Evolutionary conservation across 139 green algal species (phyloP).

Genomic region (Chlorella sp.): DNA sequence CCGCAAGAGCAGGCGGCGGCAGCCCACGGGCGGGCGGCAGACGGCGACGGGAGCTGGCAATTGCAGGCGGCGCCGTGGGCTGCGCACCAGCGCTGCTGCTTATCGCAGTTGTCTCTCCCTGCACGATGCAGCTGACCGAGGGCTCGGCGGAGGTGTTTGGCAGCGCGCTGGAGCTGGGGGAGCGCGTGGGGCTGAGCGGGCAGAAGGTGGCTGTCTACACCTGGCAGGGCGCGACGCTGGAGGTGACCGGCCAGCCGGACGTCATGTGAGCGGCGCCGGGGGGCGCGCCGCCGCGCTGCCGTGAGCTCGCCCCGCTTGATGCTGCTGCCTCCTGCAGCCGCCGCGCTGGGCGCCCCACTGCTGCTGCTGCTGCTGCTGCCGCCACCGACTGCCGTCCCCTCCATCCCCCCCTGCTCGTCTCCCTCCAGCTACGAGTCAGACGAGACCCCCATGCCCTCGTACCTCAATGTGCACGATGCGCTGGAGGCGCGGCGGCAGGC

Average conservation of each 20-base stretch:
- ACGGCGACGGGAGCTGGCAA: too few species aligned
- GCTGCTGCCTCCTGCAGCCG: too few species aligned
- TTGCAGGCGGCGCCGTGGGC: background rate
- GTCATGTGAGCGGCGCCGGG: constrained; percentile 54
- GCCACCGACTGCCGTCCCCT: too few species aligned
- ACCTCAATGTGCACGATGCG: constrained; percentile 79
- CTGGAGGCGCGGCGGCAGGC: constrained; percentile 58
- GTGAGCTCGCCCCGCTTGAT: too few species aligned
- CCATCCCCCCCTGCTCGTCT: background rate
- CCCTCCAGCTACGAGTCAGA: constrained; percentile 71
- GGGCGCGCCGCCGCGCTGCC: too few species aligned
- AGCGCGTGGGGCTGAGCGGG: constrained; percentile 54
- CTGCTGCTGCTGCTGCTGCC: too few species aligned
- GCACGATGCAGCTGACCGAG: constrained; percentile 53
- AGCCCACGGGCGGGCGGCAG: too few species aligned
- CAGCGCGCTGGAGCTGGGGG: constrained; percentile 67
- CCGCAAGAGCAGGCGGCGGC: too few species aligned
- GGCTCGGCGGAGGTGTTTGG: constrained; percentile 90
- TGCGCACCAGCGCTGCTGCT: too few species aligned
- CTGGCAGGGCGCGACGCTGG: constrained; percentile 72
- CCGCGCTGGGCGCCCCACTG: too few species aligned
- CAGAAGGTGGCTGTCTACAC: constrained; percentile 88
- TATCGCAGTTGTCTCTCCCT: too few species aligned
- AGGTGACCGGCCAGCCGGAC: constrained; percentile 54
- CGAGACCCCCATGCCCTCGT: constrained; percentile 83